A percentile compares a stretch with the other conserved stretches of the same genome.
These are phyloP conservation scores for Rutstroemia sp. DNA, from an alignment of 2,329 filamentous ascomycete genomes.

Conservation along the genomic window DNA sequence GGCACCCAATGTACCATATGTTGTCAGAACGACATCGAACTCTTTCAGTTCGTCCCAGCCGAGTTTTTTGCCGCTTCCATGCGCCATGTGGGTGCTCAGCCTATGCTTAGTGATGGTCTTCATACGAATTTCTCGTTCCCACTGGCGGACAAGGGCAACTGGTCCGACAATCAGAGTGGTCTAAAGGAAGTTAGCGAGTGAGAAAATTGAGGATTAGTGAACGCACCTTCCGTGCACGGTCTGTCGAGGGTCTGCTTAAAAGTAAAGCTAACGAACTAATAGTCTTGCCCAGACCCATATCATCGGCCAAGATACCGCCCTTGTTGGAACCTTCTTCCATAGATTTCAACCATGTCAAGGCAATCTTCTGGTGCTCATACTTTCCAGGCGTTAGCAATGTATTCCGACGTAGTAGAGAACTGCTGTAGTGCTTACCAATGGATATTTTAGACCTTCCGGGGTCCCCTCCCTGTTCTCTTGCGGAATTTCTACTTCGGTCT, in stretches of 20 bases:
- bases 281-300: conserved; percentile 81
- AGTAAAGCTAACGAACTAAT: conserved; percentile 73
- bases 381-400: conserved; percentile 14
- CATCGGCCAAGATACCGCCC: conserved; percentile 70
- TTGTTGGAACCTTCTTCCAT: conserved; percentile 66
- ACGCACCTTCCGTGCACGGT: conserved; percentile 33
- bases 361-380: conserved; percentile 77
- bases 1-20: conserved; percentile 63
- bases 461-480: conserved; percentile 58
- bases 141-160: conserved; percentile 73
- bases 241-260: conserved; percentile 45
- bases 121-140: conserved; percentile 69
- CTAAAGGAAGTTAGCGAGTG: conserved; percentile 29
- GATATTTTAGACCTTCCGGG: conserved; percentile 58
- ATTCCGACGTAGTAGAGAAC: not conserved
- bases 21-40: conserved; percentile 72
- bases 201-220: not conserved
- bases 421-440: conserved; percentile 35
- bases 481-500: conserved; percentile 60
- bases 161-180: conserved; percentile 81
- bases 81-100: conserved; percentile 61
- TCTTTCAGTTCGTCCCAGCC: conserved; percentile 53
- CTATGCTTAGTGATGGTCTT: conserved; percentile 55
- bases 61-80: conserved; percentile 51
- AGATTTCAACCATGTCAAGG: conserved; percentile 66